Evolutionary conservation across 2,329 filamentous ascomycete genomes (phyloP).

Genomic region (Arthrocladium fulminans): DNA sequence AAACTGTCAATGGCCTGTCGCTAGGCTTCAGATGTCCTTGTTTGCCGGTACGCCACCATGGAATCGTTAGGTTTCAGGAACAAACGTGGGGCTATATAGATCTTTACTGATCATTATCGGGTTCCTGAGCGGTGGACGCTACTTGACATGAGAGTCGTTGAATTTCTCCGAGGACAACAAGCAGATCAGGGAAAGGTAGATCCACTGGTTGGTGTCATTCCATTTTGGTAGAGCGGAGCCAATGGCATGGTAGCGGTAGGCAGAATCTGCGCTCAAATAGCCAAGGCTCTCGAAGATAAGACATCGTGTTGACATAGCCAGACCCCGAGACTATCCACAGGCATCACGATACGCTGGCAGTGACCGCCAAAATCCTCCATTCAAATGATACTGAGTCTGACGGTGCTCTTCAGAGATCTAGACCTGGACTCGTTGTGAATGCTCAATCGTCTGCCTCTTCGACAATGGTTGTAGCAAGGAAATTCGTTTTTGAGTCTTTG

Average conservation of each 20-base stretch:
- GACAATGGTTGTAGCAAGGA: too few relatives aligned
- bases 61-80: not conserved
- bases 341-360: not conserved
- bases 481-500: too few relatives aligned
- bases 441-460: too few relatives aligned
- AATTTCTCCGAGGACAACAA: constrained; percentile 18
- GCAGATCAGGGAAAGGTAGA: constrained; percentile 8
- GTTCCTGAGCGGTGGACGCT: not conserved
- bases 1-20: not conserved
- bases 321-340: not conserved
- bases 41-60: not conserved
- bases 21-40: not conserved
- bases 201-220: constrained; percentile 12
- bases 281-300: not conserved
- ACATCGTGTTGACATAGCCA: not conserved
- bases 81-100: constrained; percentile 4
- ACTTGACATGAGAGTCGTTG: constrained; percentile 15
- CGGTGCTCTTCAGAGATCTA: too few relatives aligned
- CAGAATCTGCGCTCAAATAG: not conserved
- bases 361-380: too few relatives aligned
- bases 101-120: not conserved
- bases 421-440: too few relatives aligned
- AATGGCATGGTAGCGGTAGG: not conserved
- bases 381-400: too few relatives aligned
- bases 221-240: not conserved